Conservation (phyloP, 768 basidiomycete genomes). For the Rhodotorula toruloides region DNA sequence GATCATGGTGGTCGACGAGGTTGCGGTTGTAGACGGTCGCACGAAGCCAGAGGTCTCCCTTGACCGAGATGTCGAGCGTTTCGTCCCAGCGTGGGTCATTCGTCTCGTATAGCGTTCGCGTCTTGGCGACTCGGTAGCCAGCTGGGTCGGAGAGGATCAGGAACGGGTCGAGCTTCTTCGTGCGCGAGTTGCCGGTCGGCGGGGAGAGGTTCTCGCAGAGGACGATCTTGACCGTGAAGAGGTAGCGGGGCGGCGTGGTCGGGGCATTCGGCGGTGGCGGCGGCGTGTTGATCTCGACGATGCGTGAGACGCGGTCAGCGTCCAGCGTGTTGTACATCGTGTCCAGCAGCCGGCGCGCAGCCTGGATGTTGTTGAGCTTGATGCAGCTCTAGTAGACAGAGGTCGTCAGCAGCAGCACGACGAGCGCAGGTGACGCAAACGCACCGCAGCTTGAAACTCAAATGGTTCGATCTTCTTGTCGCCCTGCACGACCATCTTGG, state of each 20-base stretch:
- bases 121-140: constrained; percentile 84
- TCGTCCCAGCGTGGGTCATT: constrained; percentile 95
- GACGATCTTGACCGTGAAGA: constrained; percentile 90
- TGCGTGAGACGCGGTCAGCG: constrained; percentile 73
- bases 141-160: constrained; percentile 90
- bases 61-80: constrained; percentile 88
- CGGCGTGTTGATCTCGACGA: constrained; percentile 42
- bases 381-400: constrained; percentile 65
- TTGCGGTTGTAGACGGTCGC: constrained; percentile 87
- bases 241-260: constrained; percentile 46
- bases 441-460: constrained; percentile 71
- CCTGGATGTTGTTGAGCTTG: constrained; percentile 94
- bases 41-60: constrained; percentile 94
- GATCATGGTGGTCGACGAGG: constrained; percentile 72
- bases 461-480: constrained; percentile 94
- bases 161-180: constrained; percentile 76
- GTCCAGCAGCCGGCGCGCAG: constrained; percentile 81
- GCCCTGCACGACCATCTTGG: constrained; percentile 55
- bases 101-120: constrained; percentile 89
- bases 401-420: too few species aligned
- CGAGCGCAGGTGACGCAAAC: constrained; percentile 8
- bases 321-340: constrained; percentile 89
- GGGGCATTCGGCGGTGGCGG: constrained; percentile 61
- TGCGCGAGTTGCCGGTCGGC: constrained; percentile 64
- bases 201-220: constrained; percentile 65